These are phyloP conservation scores for Fomitopsis betulina DNA, from an alignment of 1,284 basidiomycete species.

Conservation along the genomic window DNA sequence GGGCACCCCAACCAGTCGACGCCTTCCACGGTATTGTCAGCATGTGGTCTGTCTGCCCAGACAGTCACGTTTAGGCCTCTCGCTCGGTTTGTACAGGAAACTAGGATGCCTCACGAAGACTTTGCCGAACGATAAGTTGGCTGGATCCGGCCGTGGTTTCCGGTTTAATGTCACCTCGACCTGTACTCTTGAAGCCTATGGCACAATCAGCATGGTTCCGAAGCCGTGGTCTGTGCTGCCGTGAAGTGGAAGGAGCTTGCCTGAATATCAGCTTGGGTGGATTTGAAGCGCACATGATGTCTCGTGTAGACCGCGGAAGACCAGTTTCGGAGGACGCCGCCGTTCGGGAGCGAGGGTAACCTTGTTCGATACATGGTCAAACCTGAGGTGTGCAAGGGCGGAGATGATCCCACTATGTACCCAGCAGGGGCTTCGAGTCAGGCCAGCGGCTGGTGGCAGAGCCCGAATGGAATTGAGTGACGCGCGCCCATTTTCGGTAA, in stretches of 20 bases:
- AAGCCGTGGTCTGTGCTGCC: neutral
- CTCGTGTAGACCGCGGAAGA: neutral
- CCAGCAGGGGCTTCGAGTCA: neutral
- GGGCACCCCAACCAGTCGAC: conserved; percentile 75
- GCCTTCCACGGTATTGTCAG: conserved; percentile 78
- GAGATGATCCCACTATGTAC: neutral
- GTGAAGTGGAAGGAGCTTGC: conserved; percentile 7
- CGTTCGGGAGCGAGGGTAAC: neutral
- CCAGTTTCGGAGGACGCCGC: neutral
- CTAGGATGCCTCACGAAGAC: conserved; percentile 50
- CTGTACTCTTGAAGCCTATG: conserved; percentile 44
- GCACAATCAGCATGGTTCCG: neutral
- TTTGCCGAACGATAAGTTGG: conserved; percentile 61
- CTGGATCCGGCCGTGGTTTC: conserved; percentile 46
- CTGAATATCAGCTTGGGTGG: conserved; percentile 26
- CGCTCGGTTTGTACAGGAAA: neutral
- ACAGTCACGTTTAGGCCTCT: neutral
- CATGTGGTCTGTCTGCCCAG: conserved; percentile 86
- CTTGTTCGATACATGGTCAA: neutral
- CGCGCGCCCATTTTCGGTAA: neutral
- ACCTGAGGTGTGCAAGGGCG: neutral
- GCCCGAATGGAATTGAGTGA: neutral
- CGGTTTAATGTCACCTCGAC: conserved; percentile 47
- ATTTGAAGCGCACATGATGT: conserved; percentile 15
- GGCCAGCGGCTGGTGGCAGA: neutral